A percentile compares a stretch with the other conserved stretches of the same genome.
These are phyloP conservation scores for Mucuna pruriens DNA, from an alignment of 306 rosid genomes.

Conservation along the genomic window DNA sequence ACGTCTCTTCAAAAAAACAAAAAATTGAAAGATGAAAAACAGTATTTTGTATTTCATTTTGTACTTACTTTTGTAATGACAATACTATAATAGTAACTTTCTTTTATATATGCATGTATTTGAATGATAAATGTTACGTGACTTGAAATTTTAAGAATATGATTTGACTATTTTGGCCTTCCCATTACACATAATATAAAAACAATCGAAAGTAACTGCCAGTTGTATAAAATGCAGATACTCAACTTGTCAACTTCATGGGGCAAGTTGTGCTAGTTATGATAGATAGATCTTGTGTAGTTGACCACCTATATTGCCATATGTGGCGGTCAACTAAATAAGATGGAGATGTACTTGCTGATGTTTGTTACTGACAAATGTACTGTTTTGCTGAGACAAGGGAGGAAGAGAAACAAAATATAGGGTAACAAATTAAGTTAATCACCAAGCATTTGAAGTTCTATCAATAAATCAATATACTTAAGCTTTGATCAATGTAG, in stretches of 20 bases:
- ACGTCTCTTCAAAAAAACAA: too few species aligned
- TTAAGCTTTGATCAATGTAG: conserved; percentile 3
- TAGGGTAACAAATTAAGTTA: not conserved
- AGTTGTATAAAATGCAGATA: not conserved
- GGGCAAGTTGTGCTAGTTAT: not conserved
- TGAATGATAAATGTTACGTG: too few species aligned
- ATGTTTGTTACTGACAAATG: not conserved
- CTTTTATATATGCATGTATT: too few species aligned
- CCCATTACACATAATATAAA: not conserved
- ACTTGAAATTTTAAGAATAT: too few species aligned
- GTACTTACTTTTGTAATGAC: too few species aligned
- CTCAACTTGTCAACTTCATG: not conserved
- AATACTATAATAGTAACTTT: too few species aligned
- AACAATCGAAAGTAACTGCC: not conserved
- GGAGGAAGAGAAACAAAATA: not conserved
- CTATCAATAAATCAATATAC: conserved; percentile 16
- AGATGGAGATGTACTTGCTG: not conserved
- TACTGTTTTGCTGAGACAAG: not conserved
- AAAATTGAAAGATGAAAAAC: too few species aligned
- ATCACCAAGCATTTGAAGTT: conserved; percentile 22
- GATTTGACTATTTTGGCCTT: too few species aligned
- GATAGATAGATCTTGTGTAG: not conserved
- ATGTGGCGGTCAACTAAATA: not conserved
- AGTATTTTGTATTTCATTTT: too few species aligned
- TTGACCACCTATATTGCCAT: not conserved